phyloP scores from a whole-genome alignment of 805 yeast species.

The Ogataea minuta region DNA sequence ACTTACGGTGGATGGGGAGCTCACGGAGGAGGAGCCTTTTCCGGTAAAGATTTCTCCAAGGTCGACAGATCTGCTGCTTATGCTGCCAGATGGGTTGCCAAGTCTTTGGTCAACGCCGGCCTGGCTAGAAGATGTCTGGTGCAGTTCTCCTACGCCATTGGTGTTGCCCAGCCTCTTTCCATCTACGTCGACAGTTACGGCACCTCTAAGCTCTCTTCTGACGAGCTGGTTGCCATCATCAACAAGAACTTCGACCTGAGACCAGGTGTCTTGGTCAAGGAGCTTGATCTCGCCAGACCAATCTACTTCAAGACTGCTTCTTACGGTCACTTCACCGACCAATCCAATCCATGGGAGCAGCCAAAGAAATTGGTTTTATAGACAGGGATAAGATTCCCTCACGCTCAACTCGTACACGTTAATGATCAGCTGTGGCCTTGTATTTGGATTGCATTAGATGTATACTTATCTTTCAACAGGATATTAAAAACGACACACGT shows the following conservation, averaged over 20 bases:
- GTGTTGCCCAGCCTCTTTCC: constrained; percentile 99
- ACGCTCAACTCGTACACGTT: constrained; percentile 34
- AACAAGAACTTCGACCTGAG: constrained; percentile 95
- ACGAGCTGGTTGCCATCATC: constrained; percentile 88
- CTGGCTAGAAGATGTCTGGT: constrained; percentile 96
- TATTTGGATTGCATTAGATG: constrained; percentile 22
- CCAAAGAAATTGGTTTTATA: constrained; percentile 76
- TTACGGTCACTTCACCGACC: constrained; percentile 99
- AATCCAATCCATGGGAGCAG: constrained; percentile 97
- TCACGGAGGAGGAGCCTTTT: constrained; percentile 99
- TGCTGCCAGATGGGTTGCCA: constrained; percentile 99
- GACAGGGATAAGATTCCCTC: constrained; percentile 16
- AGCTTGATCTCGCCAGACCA: constrained; percentile 97
- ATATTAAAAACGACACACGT: constrained; percentile 9
- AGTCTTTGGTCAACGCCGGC: constrained; percentile 92
- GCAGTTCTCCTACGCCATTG: constrained; percentile 98
- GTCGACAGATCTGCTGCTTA: constrained; percentile 99
- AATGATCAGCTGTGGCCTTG: constrained; percentile 13
- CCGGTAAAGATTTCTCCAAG: constrained; percentile 99
- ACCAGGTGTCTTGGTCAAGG: constrained; percentile 98
- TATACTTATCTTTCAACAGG: constrained; percentile 29
- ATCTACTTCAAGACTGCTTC: constrained; percentile 99
- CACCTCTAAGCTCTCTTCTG: constrained; percentile 86
- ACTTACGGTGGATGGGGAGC: constrained; percentile 99
- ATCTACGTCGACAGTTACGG: constrained; percentile 98